These are phyloP conservation scores for Leccinum disarticulatum DNA, from an alignment of 768 basidiomycete genomes.

Conservation along the genomic window DNA sequence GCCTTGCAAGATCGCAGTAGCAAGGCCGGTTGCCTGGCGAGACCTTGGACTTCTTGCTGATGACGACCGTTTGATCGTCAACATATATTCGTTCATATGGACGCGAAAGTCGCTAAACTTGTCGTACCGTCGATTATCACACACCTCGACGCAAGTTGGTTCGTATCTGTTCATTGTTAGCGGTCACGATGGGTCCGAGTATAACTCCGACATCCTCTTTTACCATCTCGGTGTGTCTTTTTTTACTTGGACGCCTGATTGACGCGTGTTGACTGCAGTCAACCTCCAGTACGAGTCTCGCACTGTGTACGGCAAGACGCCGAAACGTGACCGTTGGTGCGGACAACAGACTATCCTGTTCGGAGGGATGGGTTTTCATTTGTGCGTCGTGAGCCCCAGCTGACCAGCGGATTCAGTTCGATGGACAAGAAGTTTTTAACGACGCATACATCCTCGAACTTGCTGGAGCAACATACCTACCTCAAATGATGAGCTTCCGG, in stretches of 20 bases:
- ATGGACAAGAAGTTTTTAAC: constrained; percentile 79
- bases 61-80: not conserved
- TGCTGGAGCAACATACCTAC: constrained; percentile 83
- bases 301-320: constrained; percentile 61
- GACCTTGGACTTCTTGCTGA: no score
- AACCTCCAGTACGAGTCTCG: constrained; percentile 82
- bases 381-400: not conserved
- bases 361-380: constrained; percentile 54
- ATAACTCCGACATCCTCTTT: constrained; percentile 70
- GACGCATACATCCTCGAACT: constrained; percentile 86
- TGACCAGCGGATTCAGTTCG: constrained; percentile 43
- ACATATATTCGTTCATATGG: constrained; percentile 30
- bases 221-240: constrained; percentile 76
- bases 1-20: no score
- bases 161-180: constrained; percentile 89
- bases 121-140: constrained; percentile 66
- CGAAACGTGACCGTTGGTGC: constrained; percentile 74
- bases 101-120: constrained; percentile 25
- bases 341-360: constrained; percentile 81
- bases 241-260: not conserved
- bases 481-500: constrained; percentile 80
- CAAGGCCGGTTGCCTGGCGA: no score
- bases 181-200: constrained; percentile 80
- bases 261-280: constrained; percentile 45
- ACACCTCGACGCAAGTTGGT: constrained; percentile 87